Evolutionary conservation across 768 basidiomycete species (phyloP).

Genomic region (Xerocomus potaroensis): DNA sequence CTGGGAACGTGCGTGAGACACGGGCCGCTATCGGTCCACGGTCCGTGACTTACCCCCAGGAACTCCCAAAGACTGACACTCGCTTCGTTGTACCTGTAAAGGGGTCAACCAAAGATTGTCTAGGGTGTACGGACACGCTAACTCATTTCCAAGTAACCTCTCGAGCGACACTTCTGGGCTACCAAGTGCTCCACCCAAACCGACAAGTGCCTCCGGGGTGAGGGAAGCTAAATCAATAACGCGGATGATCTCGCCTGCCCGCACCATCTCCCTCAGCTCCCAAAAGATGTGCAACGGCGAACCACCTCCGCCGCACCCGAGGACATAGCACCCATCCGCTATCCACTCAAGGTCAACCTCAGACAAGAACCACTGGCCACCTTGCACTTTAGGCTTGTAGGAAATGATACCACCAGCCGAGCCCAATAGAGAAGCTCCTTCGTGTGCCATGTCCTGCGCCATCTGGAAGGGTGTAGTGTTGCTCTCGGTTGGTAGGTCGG

Average conservation of each 20-base stretch:
- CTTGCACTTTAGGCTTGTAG: constrained; percentile 38
- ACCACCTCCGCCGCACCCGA: constrained; percentile 64
- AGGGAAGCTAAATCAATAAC: constrained; percentile 45
- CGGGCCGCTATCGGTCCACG: background rate
- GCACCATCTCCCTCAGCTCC: constrained; percentile 47
- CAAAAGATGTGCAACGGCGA: constrained; percentile 50
- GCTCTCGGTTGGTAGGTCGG: constrained; percentile 4
- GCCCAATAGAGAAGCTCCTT: constrained; percentile 12
- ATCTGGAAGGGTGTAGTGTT: background rate
- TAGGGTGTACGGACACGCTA: constrained; percentile 1
- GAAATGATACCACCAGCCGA: constrained; percentile 25
- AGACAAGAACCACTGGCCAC: constrained; percentile 41
- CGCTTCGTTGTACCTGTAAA: constrained; percentile 32
- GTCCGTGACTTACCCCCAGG: constrained; percentile 19
- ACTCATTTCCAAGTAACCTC: constrained; percentile 37
- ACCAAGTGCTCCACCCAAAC: constrained; percentile 41
- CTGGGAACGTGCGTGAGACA: constrained; percentile 11
- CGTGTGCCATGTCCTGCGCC: constrained; percentile 4
- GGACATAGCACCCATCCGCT: constrained; percentile 56
- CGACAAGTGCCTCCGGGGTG: constrained; percentile 38
- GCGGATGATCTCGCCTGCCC: constrained; percentile 43
- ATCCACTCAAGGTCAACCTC: constrained; percentile 55
- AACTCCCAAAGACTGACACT: constrained; percentile 26
- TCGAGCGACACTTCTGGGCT: constrained; percentile 38
- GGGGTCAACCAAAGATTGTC: background rate